Base-by-base conservation (phyloP, 1,139 yeast genomes). In the Geotrichum cucujoidarum region DNA sequence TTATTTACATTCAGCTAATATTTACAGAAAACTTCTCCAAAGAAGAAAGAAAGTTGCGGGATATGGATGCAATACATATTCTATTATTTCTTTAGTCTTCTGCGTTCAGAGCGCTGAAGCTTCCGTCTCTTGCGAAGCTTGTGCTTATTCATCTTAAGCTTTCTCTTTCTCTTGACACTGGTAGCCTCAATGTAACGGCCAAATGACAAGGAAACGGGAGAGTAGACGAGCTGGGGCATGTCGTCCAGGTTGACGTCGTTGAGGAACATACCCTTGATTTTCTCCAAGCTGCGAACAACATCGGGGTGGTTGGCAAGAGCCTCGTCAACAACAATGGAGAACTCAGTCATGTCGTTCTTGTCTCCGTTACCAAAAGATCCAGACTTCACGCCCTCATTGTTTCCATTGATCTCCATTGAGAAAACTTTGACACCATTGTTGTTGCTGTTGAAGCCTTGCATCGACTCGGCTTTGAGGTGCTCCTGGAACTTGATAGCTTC, bases 111-210 rank as follows among this genome's bases (percentile, higher is more conserved):
- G 32, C 72, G 63, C 59, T 70, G 73, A 51, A 64, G 67, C 66
- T 67, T 71, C 59, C 72, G 65, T 53, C 76, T 64, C 70, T 72
- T 72, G 57, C 67, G 65, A 59, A 68, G 68, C 61, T 72, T 72
- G 59, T 72, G 76, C 53, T 71, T 62, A 66, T 71, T 72, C 75
- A 72, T 72, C 63, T 71, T 71, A 50, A 71, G 63, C 57, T 69
- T 63, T 51, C 75, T 63, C 63, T 71, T 72, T 50, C 76, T 65
- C 57, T 66, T 66, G 49, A 72, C 75, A 43, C 69, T 61, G 21
- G 74, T 69, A 40, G 66, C 57, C 34, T 59, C 53, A 45, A 60
- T 50, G 22, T 49, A 39, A 11, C 55, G 45, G n/a, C 50, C 54
- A 45, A 48, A 52, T 13, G 54, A 51, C 18, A 40, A 40, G 6